Conservation (phyloP, 306 rosid species). For the Vigna mungo region DNA sequence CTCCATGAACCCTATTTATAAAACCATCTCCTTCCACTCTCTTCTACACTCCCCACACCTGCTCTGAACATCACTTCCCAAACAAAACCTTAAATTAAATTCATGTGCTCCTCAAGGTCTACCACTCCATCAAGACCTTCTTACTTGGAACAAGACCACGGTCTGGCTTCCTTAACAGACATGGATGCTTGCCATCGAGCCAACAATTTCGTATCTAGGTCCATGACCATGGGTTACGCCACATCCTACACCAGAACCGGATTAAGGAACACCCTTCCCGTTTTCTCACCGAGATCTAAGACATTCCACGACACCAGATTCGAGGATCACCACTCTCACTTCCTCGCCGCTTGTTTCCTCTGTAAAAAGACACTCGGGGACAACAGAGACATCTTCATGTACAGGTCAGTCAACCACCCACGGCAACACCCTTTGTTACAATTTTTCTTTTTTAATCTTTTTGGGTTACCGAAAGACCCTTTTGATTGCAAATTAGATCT, state of each 20-base stretch:
- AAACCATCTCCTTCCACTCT: slow-evolving; percentile 18
- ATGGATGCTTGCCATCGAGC: slow-evolving; percentile 70
- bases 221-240: slow-evolving; percentile 63
- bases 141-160: slow-evolving; percentile 66
- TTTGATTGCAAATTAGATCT: slow-evolving; percentile 3
- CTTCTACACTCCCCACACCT: slow-evolving; percentile 4
- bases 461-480: not conserved
- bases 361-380: slow-evolving; percentile 73
- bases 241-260: slow-evolving; percentile 37
- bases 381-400: slow-evolving; percentile 90
- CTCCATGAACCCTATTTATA: slow-evolving; percentile 33
- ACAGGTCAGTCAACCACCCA: slow-evolving; percentile 73
- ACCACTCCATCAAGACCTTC: slow-evolving; percentile 52
- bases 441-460: not conserved
- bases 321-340: slow-evolving; percentile 78
- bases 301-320: slow-evolving; percentile 73
- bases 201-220: slow-evolving; percentile 53
- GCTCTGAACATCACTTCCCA: not conserved
- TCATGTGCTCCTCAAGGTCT: slow-evolving; percentile 52
- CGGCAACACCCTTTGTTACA: not conserved
- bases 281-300: slow-evolving; percentile 71
- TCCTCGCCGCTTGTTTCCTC: slow-evolving; percentile 76
- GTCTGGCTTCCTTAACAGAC: slow-evolving; percentile 67
- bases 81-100: not conserved
- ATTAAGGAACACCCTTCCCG: slow-evolving; percentile 47